Evolutionary conservation across 805 yeast species (phyloP), one percentile per base, ranked within the genome.

Genomic region (Wickerhamiella sorbophila): DNA sequence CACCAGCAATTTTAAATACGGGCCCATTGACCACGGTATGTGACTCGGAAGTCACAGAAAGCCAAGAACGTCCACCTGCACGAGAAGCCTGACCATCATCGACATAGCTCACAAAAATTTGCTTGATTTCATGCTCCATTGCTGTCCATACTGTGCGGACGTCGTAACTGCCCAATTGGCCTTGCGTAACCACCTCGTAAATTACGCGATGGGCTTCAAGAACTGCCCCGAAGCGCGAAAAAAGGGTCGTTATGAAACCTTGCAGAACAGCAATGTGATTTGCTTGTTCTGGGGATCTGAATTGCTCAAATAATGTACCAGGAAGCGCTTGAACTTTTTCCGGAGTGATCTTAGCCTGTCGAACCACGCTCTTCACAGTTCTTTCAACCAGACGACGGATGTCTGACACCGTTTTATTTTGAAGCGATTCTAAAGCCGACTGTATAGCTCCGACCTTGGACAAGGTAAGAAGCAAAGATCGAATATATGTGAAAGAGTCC

Each of bases 211-310:
- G 86, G 19, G 73, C 71, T 60, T 83, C 91, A 16, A 84, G 59
- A 4, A 81, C 74, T 19, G 75, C 67, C 33, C 78, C 60, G 40
- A 75, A 58, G 55, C 75, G 77, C 22, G 74, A 64, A 52, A 80
- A 85, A n/a, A 84, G 66, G 6, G 75, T 67, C 58, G 81, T 74
- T 48, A 81, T 79, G 33, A 85, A 67, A 47, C 83, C 85, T 48
- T 77, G 74, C 26, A 86, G 60, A 1, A 83, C 68, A 0, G 70
- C 57, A 0, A 76, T 70, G n/a, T 39, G 33, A 10, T 36, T 29
- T 14, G 18, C 20, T 19, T 47, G 48, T 26, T 47, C 49, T 9
- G 48, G 37, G n/a, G 33, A 5, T 14, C 32, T 26, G 36, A 48
- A 44, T 40, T 50, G 50, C 4, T 47, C 52, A 1, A 46, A 38